Conservation (phyloP, 371 early-diverging fungal species). For the Apophysomyces sp. region DNA sequence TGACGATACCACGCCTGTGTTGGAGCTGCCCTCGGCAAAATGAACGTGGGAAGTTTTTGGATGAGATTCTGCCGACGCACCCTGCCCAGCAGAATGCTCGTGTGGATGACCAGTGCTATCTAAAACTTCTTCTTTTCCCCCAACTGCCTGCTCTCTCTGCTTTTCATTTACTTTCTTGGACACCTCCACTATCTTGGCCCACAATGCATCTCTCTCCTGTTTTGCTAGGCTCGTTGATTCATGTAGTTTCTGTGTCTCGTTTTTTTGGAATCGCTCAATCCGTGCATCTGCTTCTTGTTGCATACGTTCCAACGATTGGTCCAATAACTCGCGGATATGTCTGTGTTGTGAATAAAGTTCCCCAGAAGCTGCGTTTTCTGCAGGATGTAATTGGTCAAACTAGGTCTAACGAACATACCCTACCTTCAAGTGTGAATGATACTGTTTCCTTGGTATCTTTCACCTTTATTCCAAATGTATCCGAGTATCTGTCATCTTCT, state of each 20-base stretch:
- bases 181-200: conserved; percentile 30
- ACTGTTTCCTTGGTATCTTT: conserved; percentile 9
- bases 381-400: background rate
- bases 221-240: conserved; percentile 18
- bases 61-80: background rate
- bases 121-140: background rate
- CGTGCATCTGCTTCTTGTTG: conserved; percentile 23
- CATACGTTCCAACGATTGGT: conserved; percentile 14
- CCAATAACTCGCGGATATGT: conserved; percentile 19
- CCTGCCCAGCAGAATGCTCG: background rate
- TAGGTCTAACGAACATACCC: background rate
- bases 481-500: conserved; percentile 20
- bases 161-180: conserved; percentile 16
- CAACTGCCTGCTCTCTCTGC: background rate
- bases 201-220: conserved; percentile 26
- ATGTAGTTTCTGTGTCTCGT: conserved; percentile 18
- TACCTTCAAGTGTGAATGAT: conserved; percentile 8
- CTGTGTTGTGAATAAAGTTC: conserved; percentile 21
- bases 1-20: background rate
- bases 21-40: background rate
- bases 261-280: conserved; percentile 23
- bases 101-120: background rate
- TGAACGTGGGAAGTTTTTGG: background rate
- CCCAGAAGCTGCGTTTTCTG: conserved; percentile 6
- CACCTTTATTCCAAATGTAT: conserved; percentile 25